Evolutionary conservation across 805 yeast genomes (phyloP).

Genomic region (Tanozyma kutaoensis): DNA sequence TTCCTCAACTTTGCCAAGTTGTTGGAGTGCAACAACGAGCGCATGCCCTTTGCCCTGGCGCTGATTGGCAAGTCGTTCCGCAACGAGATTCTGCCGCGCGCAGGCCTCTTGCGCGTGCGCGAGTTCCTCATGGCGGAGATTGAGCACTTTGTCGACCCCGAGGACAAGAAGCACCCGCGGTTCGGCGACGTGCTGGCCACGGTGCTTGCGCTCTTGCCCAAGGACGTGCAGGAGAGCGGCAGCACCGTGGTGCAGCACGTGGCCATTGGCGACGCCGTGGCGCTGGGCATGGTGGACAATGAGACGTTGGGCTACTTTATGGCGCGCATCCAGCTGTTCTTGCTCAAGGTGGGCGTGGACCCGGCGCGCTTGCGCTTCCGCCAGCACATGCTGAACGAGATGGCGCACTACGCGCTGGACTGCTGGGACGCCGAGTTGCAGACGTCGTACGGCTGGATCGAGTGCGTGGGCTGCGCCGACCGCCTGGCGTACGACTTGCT

Average conservation of each 20-base stretch:
- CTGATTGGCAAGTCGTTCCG: constrained; percentile 98
- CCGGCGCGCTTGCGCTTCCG: constrained; percentile 79
- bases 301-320: constrained; percentile 95
- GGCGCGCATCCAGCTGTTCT: constrained; percentile 81
- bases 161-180: constrained; percentile 67
- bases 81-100: constrained; percentile 97
- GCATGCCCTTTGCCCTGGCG: constrained; percentile 99
- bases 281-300: constrained; percentile 80
- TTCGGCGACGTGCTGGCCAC: constrained; percentile 67
- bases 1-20: constrained; percentile 89
- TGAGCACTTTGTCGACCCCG: constrained; percentile 96
- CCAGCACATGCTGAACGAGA: constrained; percentile 97
- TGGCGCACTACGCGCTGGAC: constrained; percentile 99
- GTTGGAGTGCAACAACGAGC: constrained; percentile 86
- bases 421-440: constrained; percentile 99
- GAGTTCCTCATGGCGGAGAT: constrained; percentile 99
- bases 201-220: constrained; percentile 69
- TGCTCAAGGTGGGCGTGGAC: constrained; percentile 84
- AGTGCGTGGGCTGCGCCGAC: constrained; percentile 99
- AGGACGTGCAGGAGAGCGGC: constrained; percentile 80
- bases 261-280: constrained; percentile 86
- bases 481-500: constrained; percentile 95
- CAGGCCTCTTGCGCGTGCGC: constrained; percentile 94
- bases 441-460: constrained; percentile 97
- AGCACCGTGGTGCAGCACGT: constrained; percentile 49